Percentiles rank a stretch among this genome's conserved stretches.
Conservation (phyloP, 2,329 filamentous ascomycete species). For the Fusarium irregulare region DNA sequence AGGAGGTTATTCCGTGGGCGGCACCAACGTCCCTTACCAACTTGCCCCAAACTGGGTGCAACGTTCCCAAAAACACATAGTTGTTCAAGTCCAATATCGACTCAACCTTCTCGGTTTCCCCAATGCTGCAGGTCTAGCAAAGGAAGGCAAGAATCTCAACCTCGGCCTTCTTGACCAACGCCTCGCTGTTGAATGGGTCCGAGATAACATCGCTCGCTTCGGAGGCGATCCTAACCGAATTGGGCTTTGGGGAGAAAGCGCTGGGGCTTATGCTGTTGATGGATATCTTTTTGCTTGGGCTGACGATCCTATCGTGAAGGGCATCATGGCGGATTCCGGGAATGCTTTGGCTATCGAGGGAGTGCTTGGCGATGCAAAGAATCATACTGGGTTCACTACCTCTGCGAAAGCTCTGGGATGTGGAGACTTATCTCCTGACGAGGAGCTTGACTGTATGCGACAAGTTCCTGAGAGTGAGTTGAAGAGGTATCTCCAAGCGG, state of each 20-base stretch:
- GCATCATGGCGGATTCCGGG: constrained; percentile 32
- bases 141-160: constrained; percentile 19
- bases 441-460: constrained; percentile 33
- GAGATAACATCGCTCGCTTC: constrained; percentile 30
- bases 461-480: constrained; percentile 2
- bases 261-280: constrained; percentile 27
- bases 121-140: constrained; percentile 10
- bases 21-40: constrained; percentile 27
- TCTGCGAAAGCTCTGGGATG: constrained; percentile 18
- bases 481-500: constrained; percentile 30
- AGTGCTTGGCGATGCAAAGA: constrained; percentile 2
- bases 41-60: constrained; percentile 32
- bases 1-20: constrained; percentile 19
- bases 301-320: constrained; percentile 25
- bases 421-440: background rate
- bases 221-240: constrained; percentile 35
- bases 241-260: constrained; percentile 36
- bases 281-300: constrained; percentile 36
- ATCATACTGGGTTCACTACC: constrained; percentile 23
- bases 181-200: constrained; percentile 39
- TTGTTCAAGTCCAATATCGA: constrained; percentile 34
- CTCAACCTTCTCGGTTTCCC: constrained; percentile 33
- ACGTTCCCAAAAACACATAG: constrained; percentile 33
- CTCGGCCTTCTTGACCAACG: constrained; percentile 35
- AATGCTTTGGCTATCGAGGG: constrained; percentile 30